Evolutionary conservation across 768 basidiomycete genomes (phyloP), one percentile per base, ranked within the genome.

Genomic region (Amanita fuliginea): DNA sequence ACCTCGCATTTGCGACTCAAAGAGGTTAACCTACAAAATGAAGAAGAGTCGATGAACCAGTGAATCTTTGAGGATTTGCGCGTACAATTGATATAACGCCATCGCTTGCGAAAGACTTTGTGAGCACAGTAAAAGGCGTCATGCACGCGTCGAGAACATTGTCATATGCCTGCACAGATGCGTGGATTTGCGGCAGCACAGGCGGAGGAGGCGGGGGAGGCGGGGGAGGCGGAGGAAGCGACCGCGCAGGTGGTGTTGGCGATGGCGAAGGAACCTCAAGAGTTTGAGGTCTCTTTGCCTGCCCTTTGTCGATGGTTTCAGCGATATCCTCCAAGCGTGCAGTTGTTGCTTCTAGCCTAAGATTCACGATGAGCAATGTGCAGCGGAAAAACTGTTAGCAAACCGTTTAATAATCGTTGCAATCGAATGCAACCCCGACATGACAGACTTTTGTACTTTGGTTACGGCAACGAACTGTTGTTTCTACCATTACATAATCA

Each of bases 291-390:
- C 19, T 35, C 24, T 18, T 33, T 36, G 13, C 22, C 28, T 11
- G 32, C 1, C 42, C 42, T 34, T 46, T 39, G 13, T 28, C 37
- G 24, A 41, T 13, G 13, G 76, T 70, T 35, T 75, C 71, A 33
- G 85, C 84, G 53, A 92, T 71, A 60, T 99, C 96, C 66, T 99
- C 96, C 32, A 99, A 78, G 30, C 96, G 80, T 39, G 87, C 89
- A 5, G 91, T 93, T 7, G 92, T 89, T 21, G 96, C 96, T 73
- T 94, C 87, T 45, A 92, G 77, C 55, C 93, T 93, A 42, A 77
- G 72, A 51, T 49, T 14, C 52, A 51, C 1, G 10, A 18, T 18
- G 26, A 28, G 18, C 19, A 22, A 32, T 11, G 2, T 24, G 30
- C n/a, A 47, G 44, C 52, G 32, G 45, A 37, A 18, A 30, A 42